Conservation (phyloP, 176 grass and related monocot genomes). For the Typha latifolia region DNA sequence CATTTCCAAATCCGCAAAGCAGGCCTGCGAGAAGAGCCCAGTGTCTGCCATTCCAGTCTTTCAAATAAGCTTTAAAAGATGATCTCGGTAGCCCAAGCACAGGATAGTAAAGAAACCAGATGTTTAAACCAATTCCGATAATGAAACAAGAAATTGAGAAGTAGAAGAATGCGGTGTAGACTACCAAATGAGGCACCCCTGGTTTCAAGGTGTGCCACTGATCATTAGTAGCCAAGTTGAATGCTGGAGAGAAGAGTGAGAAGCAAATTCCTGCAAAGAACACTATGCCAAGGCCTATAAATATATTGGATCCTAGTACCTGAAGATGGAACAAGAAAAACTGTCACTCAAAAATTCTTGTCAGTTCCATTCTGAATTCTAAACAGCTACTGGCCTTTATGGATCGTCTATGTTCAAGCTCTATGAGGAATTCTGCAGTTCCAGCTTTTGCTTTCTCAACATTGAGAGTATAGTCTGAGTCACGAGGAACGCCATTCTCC, state of each 20-base stretch:
- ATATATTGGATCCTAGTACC: constrained; percentile 41
- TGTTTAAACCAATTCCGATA: constrained; percentile 61
- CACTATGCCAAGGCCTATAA: constrained; percentile 74
- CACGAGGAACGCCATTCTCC: constrained; percentile 41
- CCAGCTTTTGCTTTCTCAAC: constrained; percentile 57
- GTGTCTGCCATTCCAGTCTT: constrained; percentile 82
- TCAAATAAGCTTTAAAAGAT: constrained; percentile 71
- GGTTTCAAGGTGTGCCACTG: constrained; percentile 76
- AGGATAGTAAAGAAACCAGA: constrained; percentile 78
- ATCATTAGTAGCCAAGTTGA: constrained; percentile 93
- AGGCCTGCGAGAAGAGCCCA: constrained; percentile 84
- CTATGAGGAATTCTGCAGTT: constrained; percentile 71
- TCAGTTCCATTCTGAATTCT: background rate
- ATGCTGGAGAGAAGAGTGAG: constrained; percentile 89
- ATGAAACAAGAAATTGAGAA: constrained; percentile 87
- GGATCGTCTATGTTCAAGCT: constrained; percentile 70
- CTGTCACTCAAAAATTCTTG: constrained; percentile 12
- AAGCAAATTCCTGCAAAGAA: constrained; percentile 84
- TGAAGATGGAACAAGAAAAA: background rate
- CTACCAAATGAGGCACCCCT: constrained; percentile 64
- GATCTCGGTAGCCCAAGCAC: constrained; percentile 65
- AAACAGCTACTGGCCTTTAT: constrained; percentile 47
- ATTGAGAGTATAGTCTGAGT: constrained; percentile 3
- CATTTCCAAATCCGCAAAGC: constrained; percentile 83
- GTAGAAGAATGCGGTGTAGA: constrained; percentile 99